A percentile compares a stretch with the other conserved stretches of the same genome.
Conservation (phyloP, 2,329 filamentous ascomycete species). For the Sphaceloma murrayae region DNA sequence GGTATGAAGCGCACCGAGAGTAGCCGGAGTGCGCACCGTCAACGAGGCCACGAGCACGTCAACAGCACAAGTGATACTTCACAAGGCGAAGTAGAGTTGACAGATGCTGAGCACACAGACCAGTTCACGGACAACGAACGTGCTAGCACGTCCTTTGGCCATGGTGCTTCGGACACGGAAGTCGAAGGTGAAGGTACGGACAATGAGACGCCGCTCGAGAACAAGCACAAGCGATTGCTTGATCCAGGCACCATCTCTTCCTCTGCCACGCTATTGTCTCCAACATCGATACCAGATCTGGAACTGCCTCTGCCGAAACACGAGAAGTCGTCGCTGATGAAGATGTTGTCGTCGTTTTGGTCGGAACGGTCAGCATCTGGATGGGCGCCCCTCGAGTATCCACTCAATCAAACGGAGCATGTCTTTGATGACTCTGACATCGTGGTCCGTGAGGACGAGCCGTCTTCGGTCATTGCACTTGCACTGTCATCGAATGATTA, state of each 20-base stretch:
- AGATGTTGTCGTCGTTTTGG: conserved; percentile 96
- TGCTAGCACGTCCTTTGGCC: conserved; percentile 24
- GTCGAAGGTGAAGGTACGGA: conserved; percentile 50
- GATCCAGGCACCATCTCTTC: conserved; percentile 24
- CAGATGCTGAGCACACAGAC: conserved; percentile 16
- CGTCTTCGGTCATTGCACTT: conserved; percentile 90
- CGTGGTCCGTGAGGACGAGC: conserved; percentile 94
- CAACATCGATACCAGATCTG: conserved; percentile 44
- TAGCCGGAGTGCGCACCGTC: background rate
- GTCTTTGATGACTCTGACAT: conserved; percentile 97
- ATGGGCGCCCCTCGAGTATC: conserved; percentile 88
- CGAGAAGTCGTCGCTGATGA: conserved; percentile 86
- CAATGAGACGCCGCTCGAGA: conserved; percentile 57
- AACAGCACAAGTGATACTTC: conserved; percentile 15
- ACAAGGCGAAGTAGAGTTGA: conserved; percentile 2
- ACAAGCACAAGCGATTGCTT: conserved; percentile 50
- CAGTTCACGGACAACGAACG: conserved; percentile 26
- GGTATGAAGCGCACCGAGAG: conserved; percentile 6
- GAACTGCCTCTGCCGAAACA: conserved; percentile 78
- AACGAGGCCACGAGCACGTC: conserved; percentile 13
- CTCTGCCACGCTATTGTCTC: conserved; percentile 49
- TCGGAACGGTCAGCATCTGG: conserved; percentile 93
- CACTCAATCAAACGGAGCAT: conserved; percentile 71
- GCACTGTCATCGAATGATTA: conserved; percentile 85
- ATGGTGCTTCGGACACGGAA: conserved; percentile 41